Evolutionary conservation across 805 yeast species (phyloP), one percentile per base, ranked within the genome.

Genomic region (Teunomyces kruisii): DNA sequence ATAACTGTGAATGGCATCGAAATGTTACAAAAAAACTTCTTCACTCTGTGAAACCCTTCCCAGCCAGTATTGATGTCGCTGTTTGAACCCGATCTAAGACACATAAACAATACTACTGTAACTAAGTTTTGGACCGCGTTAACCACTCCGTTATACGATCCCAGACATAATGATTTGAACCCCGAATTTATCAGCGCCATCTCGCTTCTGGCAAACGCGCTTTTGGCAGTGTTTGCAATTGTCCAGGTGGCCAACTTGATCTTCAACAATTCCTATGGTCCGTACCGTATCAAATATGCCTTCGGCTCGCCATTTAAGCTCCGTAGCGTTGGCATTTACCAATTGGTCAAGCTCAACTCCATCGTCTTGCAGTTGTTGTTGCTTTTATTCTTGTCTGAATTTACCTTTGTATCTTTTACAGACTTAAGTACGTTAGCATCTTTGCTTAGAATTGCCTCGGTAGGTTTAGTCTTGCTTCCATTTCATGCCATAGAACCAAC

Each of bases 401-500:
- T 44, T 14, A 15, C 22, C 6, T 32, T 17, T 19, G 30, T 24
- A 31, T 27, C 32, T 12, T 32, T 45, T 14, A n/a, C 37, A 14
- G 16, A n/a, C 17, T 9, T 36, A 9, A 45, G 39, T 30, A 30
- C 26, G 36, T 14, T 28, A 10, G 19, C 15, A n/a, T 14, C 32
- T 9, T 8, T 46, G 16, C 14, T 40, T 15, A 35, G 13, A n/a
- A 35, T 22, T 19, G 38, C 33, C 36, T 41, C 7, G 42, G 45
- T 31, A 61, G 4, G 13, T 52, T 2, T 39, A 54, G 2, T 71
- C 3, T 63, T 74, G 1, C 37, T 70, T 1, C 81, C 81, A 0
- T 54, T 79, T 9, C 77, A 76, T 33, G 44, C 63, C 7, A 46
- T 75, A 13, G 84, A 80, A 49, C 64, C 69, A 7, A 64, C 72